Base-by-base conservation (phyloP, 805 yeast species). In the Priceomyces fermenticarens region DNA sequence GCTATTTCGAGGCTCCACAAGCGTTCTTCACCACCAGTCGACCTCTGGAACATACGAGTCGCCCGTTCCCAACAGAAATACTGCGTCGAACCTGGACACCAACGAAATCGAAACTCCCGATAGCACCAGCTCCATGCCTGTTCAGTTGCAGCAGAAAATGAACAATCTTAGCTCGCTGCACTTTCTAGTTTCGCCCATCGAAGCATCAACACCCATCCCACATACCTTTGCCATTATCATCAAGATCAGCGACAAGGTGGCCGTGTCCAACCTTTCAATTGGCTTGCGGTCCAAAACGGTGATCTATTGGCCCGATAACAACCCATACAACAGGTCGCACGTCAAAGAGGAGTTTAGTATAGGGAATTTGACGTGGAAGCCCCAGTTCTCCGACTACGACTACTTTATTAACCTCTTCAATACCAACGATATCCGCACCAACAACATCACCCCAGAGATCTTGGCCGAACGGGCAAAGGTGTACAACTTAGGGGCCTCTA, bases 281-380 rank as follows among this genome's bases (percentile, higher is more conserved):
- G 73, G 70, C 37, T 61, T 80, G 38, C 67, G 62, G 41, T 69
- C 80, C 1, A 45, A 59, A 3, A 67, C 73, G 4, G 62, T 67
- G 39, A 65, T 77, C 3, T 57, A 69, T 42, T 80, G 85, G 85
- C 78, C 78, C 3, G 62, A 68, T 30, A 78, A 78, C 9, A 77
- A 78, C 11, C 77, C 78, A 1, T 73, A 73, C 32, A 68, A 72
- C 38, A 70, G 70, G 39, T 42, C 63, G 3, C 67, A 63, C 31
- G 55, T 59, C 27, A 73, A 65, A 43, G 85, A 80, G 47, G 60
- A 60, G 33, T 78, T 74, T 52, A 69, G 67, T 33, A 60, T 76
- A 4, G 83, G 83, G 2, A 55, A 60, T 17, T 42, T 70, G 44
- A 66, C 63, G 30, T 79, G 84, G 83, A 54, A 56, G 11, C 53